Base-by-base conservation (phyloP, 1,139 yeast species). In the Kodamaea sp. region DNA sequence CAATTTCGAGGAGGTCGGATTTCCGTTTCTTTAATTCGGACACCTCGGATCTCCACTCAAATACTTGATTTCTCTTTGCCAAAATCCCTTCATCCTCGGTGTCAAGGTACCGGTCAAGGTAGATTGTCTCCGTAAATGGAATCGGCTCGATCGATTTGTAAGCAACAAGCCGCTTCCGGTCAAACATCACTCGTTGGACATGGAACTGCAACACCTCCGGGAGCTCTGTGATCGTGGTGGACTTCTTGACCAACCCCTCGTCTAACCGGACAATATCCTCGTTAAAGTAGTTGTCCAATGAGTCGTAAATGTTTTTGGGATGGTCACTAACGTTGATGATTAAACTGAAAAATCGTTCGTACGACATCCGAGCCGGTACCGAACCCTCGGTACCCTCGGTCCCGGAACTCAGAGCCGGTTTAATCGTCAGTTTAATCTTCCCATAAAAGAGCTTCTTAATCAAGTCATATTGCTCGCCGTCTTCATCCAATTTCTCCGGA, bases 121-220 rank as follows among this genome's bases (percentile, higher is more conserved):
- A 90, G 9, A 92, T 66, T 10, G 70, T 78, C 37, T 87, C 88
- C 29, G 81, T 78, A 52, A 89, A 88, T 4, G 90, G 90, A 39
- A 92, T 72, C 6, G 90, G 94, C 41, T 85, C 89, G 34, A 79
- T 73, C 1, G 90, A 83, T 56, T 92, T 92, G 54, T 87, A 87
- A 0, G 96, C 88, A 60, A 81, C 74, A 38, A 81, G 73, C 27
- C 75, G 63, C 41, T 73, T 84, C 35, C 90, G 73, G 57, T 92
- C 96, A 61, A 84, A 92, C 58, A 88, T 84, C 1, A 90, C 97
- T 54, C 98, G 73, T 61, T 90, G 97, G 3, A 92, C 87, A 57
- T 92, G 98, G 37, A 92, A 78, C 57, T 92, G 98, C 37, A 92
- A 63, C 36, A 92, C 78, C 7, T 82, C 81, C 0, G 98, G 98